These are phyloP conservation scores for Aspergillus japonicus DNA, from an alignment of 2,329 filamentous ascomycete genomes.

Conservation along the genomic window DNA sequence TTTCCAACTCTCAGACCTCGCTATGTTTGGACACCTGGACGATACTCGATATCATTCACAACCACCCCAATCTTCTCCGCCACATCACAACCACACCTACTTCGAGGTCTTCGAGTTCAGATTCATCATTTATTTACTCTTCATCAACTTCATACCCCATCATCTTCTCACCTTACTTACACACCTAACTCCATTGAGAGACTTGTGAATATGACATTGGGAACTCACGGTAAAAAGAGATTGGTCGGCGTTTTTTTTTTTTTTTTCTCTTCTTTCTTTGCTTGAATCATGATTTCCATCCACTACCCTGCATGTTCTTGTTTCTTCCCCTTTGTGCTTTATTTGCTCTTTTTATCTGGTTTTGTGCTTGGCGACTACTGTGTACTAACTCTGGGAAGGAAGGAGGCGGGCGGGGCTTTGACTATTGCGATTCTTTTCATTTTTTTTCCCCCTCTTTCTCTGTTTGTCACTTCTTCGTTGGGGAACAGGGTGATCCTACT, in stretches of 20 bases:
- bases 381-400: slow-evolving; percentile 13
- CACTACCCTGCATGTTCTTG: slow-evolving; percentile 2
- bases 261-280: slow-evolving; percentile 7
- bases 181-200: slow-evolving; percentile 13
- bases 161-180: slow-evolving; percentile 3
- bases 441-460: slow-evolving; percentile 4
- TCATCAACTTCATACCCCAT: background rate
- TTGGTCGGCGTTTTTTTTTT: slow-evolving; percentile 16
- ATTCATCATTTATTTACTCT: background rate
- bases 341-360: slow-evolving; percentile 11
- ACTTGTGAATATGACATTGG: slow-evolving; percentile 13
- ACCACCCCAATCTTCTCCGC: background rate
- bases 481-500: slow-evolving; percentile 10
- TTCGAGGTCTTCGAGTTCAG: background rate
- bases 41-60: background rate
- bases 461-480: slow-evolving; percentile 22
- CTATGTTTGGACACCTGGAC: background rate
- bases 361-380: slow-evolving; percentile 12
- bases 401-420: slow-evolving; percentile 1
- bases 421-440: slow-evolving; percentile 14
- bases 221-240: slow-evolving; percentile 15
- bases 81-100: background rate
- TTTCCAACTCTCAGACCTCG: background rate
- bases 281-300: background rate
- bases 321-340: slow-evolving; percentile 3